phyloP scores from a whole-genome alignment of 169 alveolate species.

The Eimeria tenella region DNA sequence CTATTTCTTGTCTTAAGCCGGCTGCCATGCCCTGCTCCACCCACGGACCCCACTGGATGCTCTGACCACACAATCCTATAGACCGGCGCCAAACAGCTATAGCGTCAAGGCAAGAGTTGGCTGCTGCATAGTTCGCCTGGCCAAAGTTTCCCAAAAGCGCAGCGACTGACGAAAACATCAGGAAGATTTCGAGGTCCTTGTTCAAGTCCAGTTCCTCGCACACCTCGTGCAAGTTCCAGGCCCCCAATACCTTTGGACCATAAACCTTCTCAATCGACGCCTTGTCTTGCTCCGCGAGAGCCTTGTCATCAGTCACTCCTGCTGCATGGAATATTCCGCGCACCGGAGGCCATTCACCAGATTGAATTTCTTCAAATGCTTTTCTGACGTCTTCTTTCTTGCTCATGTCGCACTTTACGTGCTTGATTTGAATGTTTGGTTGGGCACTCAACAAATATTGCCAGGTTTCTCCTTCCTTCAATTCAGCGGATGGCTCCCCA shows the following conservation, averaged over 20 bases:
- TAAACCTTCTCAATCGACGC: slow-evolving; percentile 81
- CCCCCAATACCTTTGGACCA: slow-evolving; percentile 86
- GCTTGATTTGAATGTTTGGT: not conserved
- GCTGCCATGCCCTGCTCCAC: slow-evolving; percentile 83
- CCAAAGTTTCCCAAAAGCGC: slow-evolving; percentile 86
- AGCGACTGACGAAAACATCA: slow-evolving; percentile 85
- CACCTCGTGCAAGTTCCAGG: slow-evolving; percentile 85
- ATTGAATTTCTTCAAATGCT: slow-evolving; percentile 21
- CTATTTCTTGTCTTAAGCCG: slow-evolving; percentile 75
- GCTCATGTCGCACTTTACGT: slow-evolving; percentile 72
- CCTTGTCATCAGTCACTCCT: slow-evolving; percentile 84
- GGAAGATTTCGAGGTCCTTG: slow-evolving; percentile 79
- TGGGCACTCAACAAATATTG: slow-evolving; percentile 30
- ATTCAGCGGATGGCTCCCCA: slow-evolving; percentile 64
- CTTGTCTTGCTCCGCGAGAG: slow-evolving; percentile 77
- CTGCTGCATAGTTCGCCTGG: slow-evolving; percentile 87
- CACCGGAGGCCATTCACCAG: slow-evolving; percentile 61
- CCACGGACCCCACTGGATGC: slow-evolving; percentile 90
- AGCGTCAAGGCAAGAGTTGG: slow-evolving; percentile 85
- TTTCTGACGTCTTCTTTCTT: slow-evolving; percentile 49
- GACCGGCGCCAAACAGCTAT: slow-evolving; percentile 82
- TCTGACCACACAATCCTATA: slow-evolving; percentile 81
- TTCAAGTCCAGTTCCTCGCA: slow-evolving; percentile 75
- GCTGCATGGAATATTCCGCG: slow-evolving; percentile 86
- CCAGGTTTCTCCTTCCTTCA: slow-evolving; percentile 55